Evolutionary conservation across 495 filamentous ascomycete species (phyloP), one percentile per base, ranked within the genome.

Genomic region (Letharia columbiana): DNA sequence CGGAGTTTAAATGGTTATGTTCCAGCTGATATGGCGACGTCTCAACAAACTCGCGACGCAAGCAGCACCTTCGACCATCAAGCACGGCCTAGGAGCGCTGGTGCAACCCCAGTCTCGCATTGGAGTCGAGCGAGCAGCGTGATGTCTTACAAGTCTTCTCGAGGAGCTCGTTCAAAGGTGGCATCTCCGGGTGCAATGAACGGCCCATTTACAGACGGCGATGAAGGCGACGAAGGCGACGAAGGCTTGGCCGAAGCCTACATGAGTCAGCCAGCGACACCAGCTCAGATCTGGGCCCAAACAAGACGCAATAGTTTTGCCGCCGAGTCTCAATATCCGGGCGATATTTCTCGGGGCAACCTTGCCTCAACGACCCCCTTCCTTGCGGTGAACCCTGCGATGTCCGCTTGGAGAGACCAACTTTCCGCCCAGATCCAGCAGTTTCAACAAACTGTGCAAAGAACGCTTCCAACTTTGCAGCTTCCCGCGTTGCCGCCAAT

Each of bases 361-460:
- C 60, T 65, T 28, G 50, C 47, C 41, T 52, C 33, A 12, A 70
- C 73, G 11, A 73, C 70, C 40, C 68, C 75, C 12, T 73, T 78
- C 7, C 80, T 82, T 57, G 80, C 83, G 17, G 82, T 87, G 31
- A 80, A 83, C 3, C 83, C 87, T 23, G 81, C 87, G 37, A 83
- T 91, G 75, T 78, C 85, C 40, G 89, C 88, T 35, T 87, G 90
- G 81, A 84, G 87, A 65, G 89, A 93, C 62, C 87, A 91, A 61
- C 76, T 96, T 23, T 83, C 86, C 52, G 81, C 84, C 5, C 91
- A 94, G 71, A 83, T 94, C 70, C 88, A 93, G 62, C 87, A 91
- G 47, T 81, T 92, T 67, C 91, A 93, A 69, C 86, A 91, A 68
- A 84, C 80, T 20, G 83, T 89, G 63, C 79, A 86, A 35, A 79